A percentile compares a stretch with the other conserved stretches of the same genome.
phyloP scores from a whole-genome alignment of 1,284 basidiomycete species.

The Irpex sp. region DNA sequence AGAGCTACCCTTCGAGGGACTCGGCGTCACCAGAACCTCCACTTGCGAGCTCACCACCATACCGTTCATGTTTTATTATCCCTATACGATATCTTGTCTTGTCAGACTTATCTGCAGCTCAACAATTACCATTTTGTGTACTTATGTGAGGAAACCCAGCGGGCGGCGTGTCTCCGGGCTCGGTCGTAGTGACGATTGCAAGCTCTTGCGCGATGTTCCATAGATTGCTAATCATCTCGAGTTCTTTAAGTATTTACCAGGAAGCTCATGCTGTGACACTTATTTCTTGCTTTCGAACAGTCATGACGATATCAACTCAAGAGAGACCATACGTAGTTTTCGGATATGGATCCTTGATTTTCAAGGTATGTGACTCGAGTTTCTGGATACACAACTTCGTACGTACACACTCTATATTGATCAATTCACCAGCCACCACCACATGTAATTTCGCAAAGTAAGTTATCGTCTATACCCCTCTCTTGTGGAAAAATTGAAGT shows the following conservation, averaged over 20 bases:
- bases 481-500: background rate
- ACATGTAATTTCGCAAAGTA: constrained; percentile 60
- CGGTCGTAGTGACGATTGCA: background rate
- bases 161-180: too few relatives aligned
- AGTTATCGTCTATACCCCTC: background rate
- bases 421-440: constrained; percentile 58
- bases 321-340: constrained; percentile 60
- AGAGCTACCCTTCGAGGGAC: too few relatives aligned
- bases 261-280: background rate
- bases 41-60: too few relatives aligned
- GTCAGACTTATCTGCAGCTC: too few relatives aligned
- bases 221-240: background rate
- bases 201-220: background rate
- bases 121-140: too few relatives aligned
- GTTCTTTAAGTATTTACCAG: background rate
- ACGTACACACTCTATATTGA: background rate
- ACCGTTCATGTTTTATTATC: too few relatives aligned
- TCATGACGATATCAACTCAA: constrained; percentile 5
- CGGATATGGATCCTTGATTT: constrained; percentile 81
- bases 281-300: background rate
- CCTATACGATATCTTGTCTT: too few relatives aligned
- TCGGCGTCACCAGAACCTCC: too few relatives aligned
- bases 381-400: background rate
- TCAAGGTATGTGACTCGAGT: constrained; percentile 50
- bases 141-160: too few relatives aligned